phyloP scores from a whole-genome alignment of 495 filamentous ascomycete species.

The Aspergillus saccharolyticus region DNA sequence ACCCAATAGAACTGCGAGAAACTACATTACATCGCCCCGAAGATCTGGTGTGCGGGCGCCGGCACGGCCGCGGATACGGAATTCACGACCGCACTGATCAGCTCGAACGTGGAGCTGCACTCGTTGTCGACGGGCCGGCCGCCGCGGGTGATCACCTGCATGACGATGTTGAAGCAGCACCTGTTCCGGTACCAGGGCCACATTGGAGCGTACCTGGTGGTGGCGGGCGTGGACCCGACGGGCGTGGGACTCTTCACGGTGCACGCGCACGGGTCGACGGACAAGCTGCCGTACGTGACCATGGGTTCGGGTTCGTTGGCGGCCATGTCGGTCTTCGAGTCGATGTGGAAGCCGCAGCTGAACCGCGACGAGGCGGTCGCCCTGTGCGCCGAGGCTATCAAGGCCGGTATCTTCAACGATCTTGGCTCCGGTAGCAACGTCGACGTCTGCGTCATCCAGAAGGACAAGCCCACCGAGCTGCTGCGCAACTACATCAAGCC shows the following conservation, averaged over 20 bases:
- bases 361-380: conserved; percentile 76
- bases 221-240: conserved; percentile 95
- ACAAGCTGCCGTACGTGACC: conserved; percentile 98
- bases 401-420: conserved; percentile 99
- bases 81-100: conserved; percentile 98
- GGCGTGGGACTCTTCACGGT: conserved; percentile 96
- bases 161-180: conserved; percentile 99
- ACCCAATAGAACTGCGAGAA: conserved; percentile 98
- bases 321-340: conserved; percentile 98
- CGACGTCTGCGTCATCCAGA: conserved; percentile 90
- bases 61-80: conserved; percentile 98
- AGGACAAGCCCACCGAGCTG: conserved; percentile 81
- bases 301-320: conserved; percentile 96
- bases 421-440: conserved; percentile 96
- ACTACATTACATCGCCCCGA: conserved; percentile 95
- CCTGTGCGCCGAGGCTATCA: conserved; percentile 81
- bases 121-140: conserved; percentile 91
- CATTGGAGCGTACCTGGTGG: conserved; percentile 96
- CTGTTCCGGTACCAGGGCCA: conserved; percentile 97
- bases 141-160: conserved; percentile 95
- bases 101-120: conserved; percentile 96
- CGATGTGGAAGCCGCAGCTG: conserved; percentile 80
- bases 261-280: conserved; percentile 95
- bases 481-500: conserved; percentile 87
- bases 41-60: conserved; percentile 99